These are phyloP conservation scores for Rubia peregrina DNA, from an alignment of 305 asterid genomes.

Conservation along the genomic window DNA sequence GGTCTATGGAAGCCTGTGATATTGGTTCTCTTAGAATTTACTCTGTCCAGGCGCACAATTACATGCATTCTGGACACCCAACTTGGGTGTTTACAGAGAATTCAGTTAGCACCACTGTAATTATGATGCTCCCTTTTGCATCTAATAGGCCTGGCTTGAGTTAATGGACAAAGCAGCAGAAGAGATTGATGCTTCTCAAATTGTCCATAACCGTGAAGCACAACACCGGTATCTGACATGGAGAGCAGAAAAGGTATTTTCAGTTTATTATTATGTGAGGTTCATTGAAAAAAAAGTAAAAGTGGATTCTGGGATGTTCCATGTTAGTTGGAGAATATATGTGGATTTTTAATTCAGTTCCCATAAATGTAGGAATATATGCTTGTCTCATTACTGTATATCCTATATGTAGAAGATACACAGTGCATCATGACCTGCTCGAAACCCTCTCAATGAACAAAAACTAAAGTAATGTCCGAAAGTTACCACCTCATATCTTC, in stretches of 20 bases:
- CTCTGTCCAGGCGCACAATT: neutral
- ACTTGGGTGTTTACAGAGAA: neutral
- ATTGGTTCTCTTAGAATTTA: neutral
- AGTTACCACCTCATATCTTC: neutral
- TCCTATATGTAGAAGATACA: neutral
- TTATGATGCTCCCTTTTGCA: too few species aligned
- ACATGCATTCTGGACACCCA: neutral
- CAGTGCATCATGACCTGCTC: neutral
- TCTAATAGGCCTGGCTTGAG: too few species aligned
- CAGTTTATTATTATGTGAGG: conserved; percentile 5
- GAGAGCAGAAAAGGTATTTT: conserved; percentile 79
- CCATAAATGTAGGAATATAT: neutral
- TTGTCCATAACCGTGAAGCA: conserved; percentile 47
- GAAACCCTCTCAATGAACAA: neutral
- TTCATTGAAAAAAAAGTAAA: neutral
- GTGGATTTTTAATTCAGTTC: neutral
- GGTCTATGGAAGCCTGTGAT: conserved; percentile 11
- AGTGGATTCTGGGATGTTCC: neutral
- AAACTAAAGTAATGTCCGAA: neutral
- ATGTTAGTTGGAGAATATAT: neutral
- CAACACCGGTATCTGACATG: conserved; percentile 77
- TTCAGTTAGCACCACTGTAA: too few species aligned
- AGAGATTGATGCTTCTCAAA: neutral
- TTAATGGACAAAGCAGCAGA: too few species aligned
- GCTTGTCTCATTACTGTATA: neutral